Conservation (phyloP, 1,284 basidiomycete species). For the Boletus albobrunnescens region DNA sequence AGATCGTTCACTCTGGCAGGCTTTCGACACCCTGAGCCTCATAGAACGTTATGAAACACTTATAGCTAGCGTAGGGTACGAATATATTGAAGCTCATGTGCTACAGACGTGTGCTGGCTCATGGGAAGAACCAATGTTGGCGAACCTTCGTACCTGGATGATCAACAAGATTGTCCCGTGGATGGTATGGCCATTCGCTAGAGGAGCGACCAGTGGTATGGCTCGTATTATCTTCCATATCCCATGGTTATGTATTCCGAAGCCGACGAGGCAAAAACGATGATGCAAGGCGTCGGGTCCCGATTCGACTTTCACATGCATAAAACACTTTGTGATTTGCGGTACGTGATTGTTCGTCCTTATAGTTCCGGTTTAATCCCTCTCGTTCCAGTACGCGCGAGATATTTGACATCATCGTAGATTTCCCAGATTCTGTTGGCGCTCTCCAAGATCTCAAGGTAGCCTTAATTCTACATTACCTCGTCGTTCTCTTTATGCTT, state of each 20-base stretch:
- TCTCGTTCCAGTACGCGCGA: conserved; percentile 64
- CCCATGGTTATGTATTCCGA: conserved; percentile 16
- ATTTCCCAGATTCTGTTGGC: conserved; percentile 83
- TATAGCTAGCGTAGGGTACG: conserved; percentile 79
- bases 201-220: conserved; percentile 55
- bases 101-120: conserved; percentile 59
- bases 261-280: conserved; percentile 67
- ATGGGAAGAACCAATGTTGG: conserved; percentile 68
- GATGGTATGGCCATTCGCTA: conserved; percentile 77
- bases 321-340: conserved; percentile 80
- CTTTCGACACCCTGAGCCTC: conserved; percentile 72
- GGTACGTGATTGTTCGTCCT: conserved; percentile 47
- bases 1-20: conserved; percentile 48
- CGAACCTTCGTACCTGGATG: conserved; percentile 69
- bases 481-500: neutral
- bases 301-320: conserved; percentile 90
- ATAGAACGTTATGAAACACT: conserved; percentile 83
- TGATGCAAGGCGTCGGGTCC: conserved; percentile 78
- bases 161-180: conserved; percentile 74
- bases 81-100: conserved; percentile 76
- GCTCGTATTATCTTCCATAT: conserved; percentile 17
- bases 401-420: conserved; percentile 94
- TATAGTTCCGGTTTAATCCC: neutral
- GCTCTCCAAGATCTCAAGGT: conserved; percentile 89
- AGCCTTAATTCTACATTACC: conserved; percentile 2